Evolutionary conservation across 2,329 filamentous ascomycete species (phyloP), one percentile per base, ranked within the genome.

Genomic region (Fusarium veterinarium): DNA sequence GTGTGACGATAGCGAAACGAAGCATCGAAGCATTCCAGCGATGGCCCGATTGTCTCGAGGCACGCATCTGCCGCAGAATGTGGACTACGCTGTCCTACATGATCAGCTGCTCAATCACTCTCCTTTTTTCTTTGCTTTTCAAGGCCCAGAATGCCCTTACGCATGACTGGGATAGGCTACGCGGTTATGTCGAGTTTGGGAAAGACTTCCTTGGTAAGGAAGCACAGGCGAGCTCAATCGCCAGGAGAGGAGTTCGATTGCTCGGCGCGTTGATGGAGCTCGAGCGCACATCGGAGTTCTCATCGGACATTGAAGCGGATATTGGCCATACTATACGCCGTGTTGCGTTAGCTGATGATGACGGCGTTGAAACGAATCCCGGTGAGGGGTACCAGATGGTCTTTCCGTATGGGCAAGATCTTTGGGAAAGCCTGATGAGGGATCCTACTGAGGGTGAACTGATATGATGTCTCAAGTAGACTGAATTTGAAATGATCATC

Each of bases 31-130:
- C 44, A 7, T 63, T 63, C 23, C 44, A 61, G 3, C 4, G n/a
- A 30, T 63, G 60, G 60, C 30, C 55, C 3, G 30, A 63, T 4
- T 49, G 30, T 7, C 17, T 63, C 2, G 55, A 31, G 31, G 14
- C 60, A n/a, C 55, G 55, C 5, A 38, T 63, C 3, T 63, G 60
- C 0, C 44, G 55, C 17, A 14, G 60, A 20, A 60, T 60, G 60
- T 63, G 60, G 60, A 63, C 60, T 1, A 63, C 60, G 4, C 23
- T 63, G 3, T 49, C 60, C 1, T 61, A 63, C 23, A 35, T 63
- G 16, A 49, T 63, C 12, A 63, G 60, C 25, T 63, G 55, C 13
- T 60, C 42, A 11, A 63, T 63, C 3, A 63, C 37, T 2, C 30
- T 63, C 3, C 23, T 60, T 0, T 49, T 63, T 9, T 37, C 60